Base-by-base conservation (phyloP, 129 eudicot genomes). In the Tagetes erecta region DNA sequence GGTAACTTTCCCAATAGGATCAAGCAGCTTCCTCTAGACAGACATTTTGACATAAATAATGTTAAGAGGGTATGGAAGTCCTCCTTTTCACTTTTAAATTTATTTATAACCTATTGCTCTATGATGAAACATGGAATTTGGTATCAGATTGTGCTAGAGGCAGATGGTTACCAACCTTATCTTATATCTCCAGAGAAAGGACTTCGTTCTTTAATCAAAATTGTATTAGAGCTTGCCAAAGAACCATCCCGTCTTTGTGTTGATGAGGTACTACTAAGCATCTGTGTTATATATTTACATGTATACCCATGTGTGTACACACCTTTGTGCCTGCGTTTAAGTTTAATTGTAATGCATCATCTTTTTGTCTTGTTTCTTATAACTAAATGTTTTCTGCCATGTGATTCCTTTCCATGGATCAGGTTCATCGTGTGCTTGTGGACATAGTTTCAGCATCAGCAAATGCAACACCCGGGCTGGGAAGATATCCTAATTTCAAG, bases 121-220 rank as follows among this genome's bases (percentile, higher is more conserved):
- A 11, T 62, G 50, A 38, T 85, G 83, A 68, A 68, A 55, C 53
- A 37, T 13, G 77, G 64, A 41, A 31, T 65, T 44, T 82, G 71
- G 70, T 67, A 14, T 53, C 91, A 95, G 99, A 89, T 95, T 78
- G 99, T 95, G 75, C 88, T 95, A 13, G 99, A 95, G 80, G 99
- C 99, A 74, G 99, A 95, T 83, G 97, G 99, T 78, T 95, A 95
- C 81, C 99, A 95, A 70, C 99, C 99, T 62, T 95, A 95, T 82
- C 97, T 95, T 70, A 91, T 95, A 59, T 95, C 99, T 80, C 99
- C 99, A 46, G 99, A 95, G 81, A 95, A 95, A 79, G 99, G 99
- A 30, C 84, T 95, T 67, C 86, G 99, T 50, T 95, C 99, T 64
- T 84, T 95, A 67, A 91, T 95, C 72, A 95, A 89, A 79, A 78